A percentile compares a stretch with the other conserved stretches of the same genome.
phyloP scores from a whole-genome alignment of 1,139 yeast genomes.

The Debaryomyces udenii region DNA sequence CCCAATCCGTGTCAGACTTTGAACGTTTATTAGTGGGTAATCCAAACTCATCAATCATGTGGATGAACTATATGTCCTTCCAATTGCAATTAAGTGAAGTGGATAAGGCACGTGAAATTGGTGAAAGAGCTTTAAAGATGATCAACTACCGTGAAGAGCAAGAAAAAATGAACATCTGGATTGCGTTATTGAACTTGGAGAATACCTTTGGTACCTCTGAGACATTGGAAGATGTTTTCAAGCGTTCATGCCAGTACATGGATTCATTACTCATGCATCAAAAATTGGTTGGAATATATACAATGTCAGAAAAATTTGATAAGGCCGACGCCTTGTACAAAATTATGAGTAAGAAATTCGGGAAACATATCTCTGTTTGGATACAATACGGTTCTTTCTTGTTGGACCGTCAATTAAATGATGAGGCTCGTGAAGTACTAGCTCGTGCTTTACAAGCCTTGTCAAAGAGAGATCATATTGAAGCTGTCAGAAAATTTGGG shows the following conservation, averaged over 20 bases:
- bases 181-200: constrained; percentile 91
- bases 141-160: constrained; percentile 90
- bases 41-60: constrained; percentile 89
- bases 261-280: constrained; percentile 82
- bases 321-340: constrained; percentile 73
- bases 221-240: constrained; percentile 76
- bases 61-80: constrained; percentile 99
- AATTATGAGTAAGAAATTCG: constrained; percentile 78
- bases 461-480: constrained; percentile 78
- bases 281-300: constrained; percentile 74
- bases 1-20: constrained; percentile 88
- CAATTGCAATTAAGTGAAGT: constrained; percentile 91
- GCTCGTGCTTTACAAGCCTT: constrained; percentile 73
- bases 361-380: constrained; percentile 74
- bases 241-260: constrained; percentile 87
- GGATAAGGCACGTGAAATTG: constrained; percentile 92
- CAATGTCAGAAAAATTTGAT: constrained; percentile 68
- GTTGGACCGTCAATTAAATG: constrained; percentile 58
- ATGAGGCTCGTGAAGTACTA: constrained; percentile 69
- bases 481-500: constrained; percentile 84
- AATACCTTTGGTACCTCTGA: constrained; percentile 90
- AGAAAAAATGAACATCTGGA: constrained; percentile 94
- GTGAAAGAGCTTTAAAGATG: constrained; percentile 87
- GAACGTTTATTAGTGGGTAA: constrained; percentile 89
- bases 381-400: constrained; percentile 74